Percentiles rank a stretch among this genome's conserved stretches.
phyloP scores from a whole-genome alignment of 179 eudicot species.

The Actinidia chinensis region DNA sequence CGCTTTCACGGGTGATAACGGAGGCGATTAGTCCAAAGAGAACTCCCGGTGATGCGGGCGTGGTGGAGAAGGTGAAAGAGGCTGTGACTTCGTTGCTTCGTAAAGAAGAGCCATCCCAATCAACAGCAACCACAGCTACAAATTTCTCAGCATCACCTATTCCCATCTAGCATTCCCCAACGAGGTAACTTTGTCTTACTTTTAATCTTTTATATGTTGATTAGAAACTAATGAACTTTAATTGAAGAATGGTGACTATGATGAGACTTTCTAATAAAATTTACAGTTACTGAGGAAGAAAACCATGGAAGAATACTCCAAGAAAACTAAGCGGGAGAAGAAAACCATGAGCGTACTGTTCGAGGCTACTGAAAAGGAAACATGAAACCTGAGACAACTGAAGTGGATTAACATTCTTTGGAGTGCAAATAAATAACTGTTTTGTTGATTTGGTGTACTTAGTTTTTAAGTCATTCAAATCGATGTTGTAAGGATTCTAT shows the following conservation, averaged over 20 bases:
- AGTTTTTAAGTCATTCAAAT: no score
- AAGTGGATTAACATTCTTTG: neutral
- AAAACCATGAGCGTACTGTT: neutral
- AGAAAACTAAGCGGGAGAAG: conserved; percentile 34
- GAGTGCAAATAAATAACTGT: conserved; percentile 3
- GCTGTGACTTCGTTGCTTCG: conserved; percentile 61
- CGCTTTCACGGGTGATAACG: conserved; percentile 72
- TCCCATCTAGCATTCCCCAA: conserved; percentile 7
- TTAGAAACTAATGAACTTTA: neutral
- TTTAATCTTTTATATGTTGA: neutral
- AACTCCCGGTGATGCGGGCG: conserved; percentile 42
- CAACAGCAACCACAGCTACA: conserved; percentile 12
- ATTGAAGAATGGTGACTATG: neutral
- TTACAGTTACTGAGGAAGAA: conserved; percentile 51
- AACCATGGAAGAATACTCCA: conserved; percentile 51
- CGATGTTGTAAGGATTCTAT: no score
- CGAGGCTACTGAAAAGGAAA: no score
- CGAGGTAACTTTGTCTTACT: neutral
- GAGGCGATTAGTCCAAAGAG: conserved; percentile 68
- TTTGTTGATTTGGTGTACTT: conserved; percentile 7
- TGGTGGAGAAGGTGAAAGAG: conserved; percentile 67
- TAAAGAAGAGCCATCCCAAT: conserved; percentile 20
- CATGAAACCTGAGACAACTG: no score
- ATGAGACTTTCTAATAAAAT: conserved; percentile 9
- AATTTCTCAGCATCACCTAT: conserved; percentile 23